A percentile compares a stretch with the other conserved stretches of the same genome.
Conservation (phyloP, 2,329 filamentous ascomycete species). For the Thielaviopsis euricoi region DNA sequence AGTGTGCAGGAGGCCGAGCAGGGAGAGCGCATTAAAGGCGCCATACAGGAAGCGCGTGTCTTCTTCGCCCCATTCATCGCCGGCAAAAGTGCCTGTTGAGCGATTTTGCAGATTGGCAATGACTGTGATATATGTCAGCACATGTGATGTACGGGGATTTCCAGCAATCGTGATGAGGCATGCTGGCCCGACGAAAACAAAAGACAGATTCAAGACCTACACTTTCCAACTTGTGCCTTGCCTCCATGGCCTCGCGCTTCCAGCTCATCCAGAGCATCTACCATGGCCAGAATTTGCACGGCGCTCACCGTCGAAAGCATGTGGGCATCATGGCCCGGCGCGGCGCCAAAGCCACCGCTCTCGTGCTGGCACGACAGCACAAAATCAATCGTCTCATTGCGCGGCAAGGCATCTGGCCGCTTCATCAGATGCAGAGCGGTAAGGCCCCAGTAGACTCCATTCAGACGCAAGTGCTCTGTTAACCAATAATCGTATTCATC, state of each 20-base stretch:
- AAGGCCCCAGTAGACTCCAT: slow-evolving; percentile 92
- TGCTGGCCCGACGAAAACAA: too few species aligned
- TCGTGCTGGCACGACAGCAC: slow-evolving; percentile 89
- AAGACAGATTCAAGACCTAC: slow-evolving; percentile 38
- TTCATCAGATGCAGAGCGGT: slow-evolving; percentile 74
- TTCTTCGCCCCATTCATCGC: slow-evolving; percentile 91
- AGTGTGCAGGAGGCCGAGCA: slow-evolving; percentile 56
- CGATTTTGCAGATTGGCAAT: slow-evolving; percentile 70
- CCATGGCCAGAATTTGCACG: slow-evolving; percentile 76
- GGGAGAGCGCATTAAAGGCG: slow-evolving; percentile 74
- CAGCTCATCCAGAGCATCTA: slow-evolving; percentile 72
- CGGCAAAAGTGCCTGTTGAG: slow-evolving; percentile 72
- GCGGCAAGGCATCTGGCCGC: slow-evolving; percentile 64
- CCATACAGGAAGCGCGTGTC: slow-evolving; percentile 92
- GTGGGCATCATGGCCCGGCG: slow-evolving; percentile 86
- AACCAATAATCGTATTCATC: slow-evolving; percentile 97
- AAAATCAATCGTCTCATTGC: slow-evolving; percentile 70
- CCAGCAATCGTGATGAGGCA: too few species aligned
- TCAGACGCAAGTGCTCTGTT: slow-evolving; percentile 89
- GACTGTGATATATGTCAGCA: slow-evolving; percentile 29
- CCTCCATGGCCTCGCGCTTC: slow-evolving; percentile 50
- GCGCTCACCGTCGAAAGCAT: slow-evolving; percentile 93
- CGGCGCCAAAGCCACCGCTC: slow-evolving; percentile 81
- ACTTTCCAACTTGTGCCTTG: slow-evolving; percentile 59
- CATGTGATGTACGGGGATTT: too few species aligned